These are phyloP conservation scores for Eucalyptus tenuipes DNA, from an alignment of 345 rosid genomes.

Conservation along the genomic window DNA sequence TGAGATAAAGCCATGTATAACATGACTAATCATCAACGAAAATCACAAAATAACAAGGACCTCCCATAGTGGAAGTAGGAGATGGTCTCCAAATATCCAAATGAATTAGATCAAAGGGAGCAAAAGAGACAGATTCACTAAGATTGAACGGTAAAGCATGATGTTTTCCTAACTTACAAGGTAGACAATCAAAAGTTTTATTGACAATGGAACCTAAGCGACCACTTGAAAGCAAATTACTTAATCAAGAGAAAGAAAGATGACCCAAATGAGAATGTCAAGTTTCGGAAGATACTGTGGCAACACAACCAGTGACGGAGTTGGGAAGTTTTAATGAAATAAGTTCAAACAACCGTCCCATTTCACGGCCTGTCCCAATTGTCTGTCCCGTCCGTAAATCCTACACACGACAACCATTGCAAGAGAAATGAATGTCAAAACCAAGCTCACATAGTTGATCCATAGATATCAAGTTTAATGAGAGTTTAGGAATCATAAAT, in stretches of 20 bases:
- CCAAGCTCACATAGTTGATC: background rate
- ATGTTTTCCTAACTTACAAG: too few relatives aligned
- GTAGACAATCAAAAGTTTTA: too few relatives aligned
- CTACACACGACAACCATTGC: background rate
- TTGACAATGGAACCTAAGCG: too few relatives aligned
- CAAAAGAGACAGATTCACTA: too few relatives aligned
- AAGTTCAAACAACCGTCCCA: background rate
- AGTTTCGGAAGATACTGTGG: background rate
- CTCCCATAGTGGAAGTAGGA: too few relatives aligned
- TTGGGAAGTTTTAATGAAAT: too few relatives aligned
- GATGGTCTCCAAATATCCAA: too few relatives aligned
- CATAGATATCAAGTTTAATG: background rate
- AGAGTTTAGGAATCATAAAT: background rate
- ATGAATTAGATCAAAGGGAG: too few relatives aligned
- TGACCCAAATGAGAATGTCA: background rate
- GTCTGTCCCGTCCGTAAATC: accelerated
- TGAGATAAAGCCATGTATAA: too few relatives aligned
- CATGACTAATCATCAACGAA: too few relatives aligned
- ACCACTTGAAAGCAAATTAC: background rate
- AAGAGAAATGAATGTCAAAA: background rate
- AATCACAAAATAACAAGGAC: too few relatives aligned
- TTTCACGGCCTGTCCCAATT: background rate
- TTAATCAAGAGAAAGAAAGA: background rate
- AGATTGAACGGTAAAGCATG: too few relatives aligned
- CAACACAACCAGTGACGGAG: background rate